phyloP scores from a whole-genome alignment of 495 filamentous ascomycete species.

The Penicillium herquei region DNA sequence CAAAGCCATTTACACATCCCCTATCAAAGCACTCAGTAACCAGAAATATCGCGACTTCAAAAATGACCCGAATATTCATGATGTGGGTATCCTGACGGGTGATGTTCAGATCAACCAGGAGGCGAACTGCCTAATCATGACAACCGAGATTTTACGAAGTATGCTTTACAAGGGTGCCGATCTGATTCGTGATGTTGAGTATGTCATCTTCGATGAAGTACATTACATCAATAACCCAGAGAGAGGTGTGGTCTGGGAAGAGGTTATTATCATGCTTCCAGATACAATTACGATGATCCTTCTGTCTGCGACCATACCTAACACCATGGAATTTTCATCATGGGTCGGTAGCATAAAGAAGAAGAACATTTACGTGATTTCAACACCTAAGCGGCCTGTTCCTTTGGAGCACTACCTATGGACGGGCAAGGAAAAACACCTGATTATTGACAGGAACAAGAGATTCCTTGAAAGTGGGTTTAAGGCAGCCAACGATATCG shows the following conservation, averaged over 20 bases:
- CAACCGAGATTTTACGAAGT: conserved; percentile 94
- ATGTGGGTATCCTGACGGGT: conserved; percentile 94
- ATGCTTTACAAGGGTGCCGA: conserved; percentile 98
- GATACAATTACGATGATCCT: conserved; percentile 94
- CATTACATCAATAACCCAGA: conserved; percentile 99
- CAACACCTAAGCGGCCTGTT: conserved; percentile 90
- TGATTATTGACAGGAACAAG: conserved; percentile 92
- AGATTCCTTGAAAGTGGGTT: conserved; percentile 84
- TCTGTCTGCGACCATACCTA: conserved; percentile 93
- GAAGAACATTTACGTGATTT: conserved; percentile 98
- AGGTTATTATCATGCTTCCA: conserved; percentile 99
- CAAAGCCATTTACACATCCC: conserved; percentile 97
- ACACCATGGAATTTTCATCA: conserved; percentile 95
- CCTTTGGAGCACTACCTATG: conserved; percentile 95
- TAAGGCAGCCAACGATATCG: conserved; percentile 85
- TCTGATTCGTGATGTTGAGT: conserved; percentile 94
- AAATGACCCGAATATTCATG: conserved; percentile 71
- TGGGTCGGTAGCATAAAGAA: conserved; percentile 99
- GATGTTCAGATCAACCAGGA: conserved; percentile 98
- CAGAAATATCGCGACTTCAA: conserved; percentile 95
- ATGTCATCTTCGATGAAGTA: conserved; percentile 98
- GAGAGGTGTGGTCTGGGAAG: conserved; percentile 97
- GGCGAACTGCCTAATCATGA: conserved; percentile 98
- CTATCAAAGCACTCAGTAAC: conserved; percentile 97
- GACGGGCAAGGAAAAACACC: conserved; percentile 87